Conservation (phyloP, 2,329 filamentous ascomycete genomes). For the Aspergillus japonicus region DNA sequence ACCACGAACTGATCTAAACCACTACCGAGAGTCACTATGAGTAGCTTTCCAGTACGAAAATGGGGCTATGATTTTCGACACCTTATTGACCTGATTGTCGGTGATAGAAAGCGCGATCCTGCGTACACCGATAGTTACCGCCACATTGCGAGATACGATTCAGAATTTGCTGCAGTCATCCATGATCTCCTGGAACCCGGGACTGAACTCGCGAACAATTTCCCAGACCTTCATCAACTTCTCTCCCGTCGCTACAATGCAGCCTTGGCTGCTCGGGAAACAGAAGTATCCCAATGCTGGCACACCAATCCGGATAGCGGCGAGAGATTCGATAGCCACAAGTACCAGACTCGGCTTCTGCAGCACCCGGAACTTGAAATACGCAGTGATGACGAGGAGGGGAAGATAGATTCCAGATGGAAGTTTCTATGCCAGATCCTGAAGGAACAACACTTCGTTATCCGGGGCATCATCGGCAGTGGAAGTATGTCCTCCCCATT, state of each 20-base stretch:
- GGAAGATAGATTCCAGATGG: not conserved
- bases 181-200: not conserved
- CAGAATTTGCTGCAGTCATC: not conserved
- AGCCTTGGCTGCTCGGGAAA: not conserved
- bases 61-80: not conserved
- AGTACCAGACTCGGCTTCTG: not conserved
- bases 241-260: not conserved
- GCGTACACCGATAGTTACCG: not conserved
- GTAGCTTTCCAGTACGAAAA: not conserved
- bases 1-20: not conserved
- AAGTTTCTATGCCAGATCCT: not conserved
- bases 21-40: not conserved
- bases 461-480: not conserved
- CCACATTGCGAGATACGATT: not conserved
- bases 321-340: not conserved
- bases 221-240: not conserved
- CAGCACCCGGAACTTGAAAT: not conserved
- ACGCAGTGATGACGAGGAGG: not conserved
- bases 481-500: not conserved
- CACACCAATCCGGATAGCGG: not conserved
- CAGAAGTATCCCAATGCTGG: not conserved
- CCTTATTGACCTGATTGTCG: not conserved
- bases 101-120: not conserved
- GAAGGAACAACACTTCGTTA: not conserved
- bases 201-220: not conserved